Conservation (phyloP, 495 filamentous ascomycete genomes). For the Tetracladium marchalianum region DNA sequence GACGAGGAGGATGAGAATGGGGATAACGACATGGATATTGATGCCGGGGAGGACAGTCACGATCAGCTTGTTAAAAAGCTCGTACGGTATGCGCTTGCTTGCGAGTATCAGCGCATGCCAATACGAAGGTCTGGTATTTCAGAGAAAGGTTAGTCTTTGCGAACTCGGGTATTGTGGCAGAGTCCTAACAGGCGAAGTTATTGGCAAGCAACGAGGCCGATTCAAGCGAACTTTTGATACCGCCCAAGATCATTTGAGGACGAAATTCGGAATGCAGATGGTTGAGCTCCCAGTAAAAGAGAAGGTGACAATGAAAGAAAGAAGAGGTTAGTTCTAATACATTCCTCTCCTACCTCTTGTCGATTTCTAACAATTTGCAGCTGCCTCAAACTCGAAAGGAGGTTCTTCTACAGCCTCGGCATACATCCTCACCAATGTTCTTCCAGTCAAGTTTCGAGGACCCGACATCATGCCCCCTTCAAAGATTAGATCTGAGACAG, state of each 20-base stretch:
- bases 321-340: slow-evolving; percentile 47
- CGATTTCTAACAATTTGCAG: slow-evolving; percentile 1
- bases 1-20: slow-evolving; percentile 22
- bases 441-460: slow-evolving; percentile 55
- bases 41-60: slow-evolving; percentile 25
- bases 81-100: slow-evolving; percentile 78
- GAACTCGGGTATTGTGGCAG: background rate
- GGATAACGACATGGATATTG: slow-evolving; percentile 30
- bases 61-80: slow-evolving; percentile 79
- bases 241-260: slow-evolving; percentile 39
- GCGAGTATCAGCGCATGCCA: slow-evolving; percentile 73
- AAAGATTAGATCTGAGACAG: slow-evolving; percentile 45
- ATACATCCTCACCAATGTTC: slow-evolving; percentile 63
- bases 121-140: slow-evolving; percentile 72
- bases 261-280: slow-evolving; percentile 21
- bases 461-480: slow-evolving; percentile 60
- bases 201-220: slow-evolving; percentile 41
- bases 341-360: slow-evolving; percentile 20
- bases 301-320: slow-evolving; percentile 65
- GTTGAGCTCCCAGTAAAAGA: slow-evolving; percentile 39
- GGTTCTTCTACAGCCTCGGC: slow-evolving; percentile 41
- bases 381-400: slow-evolving; percentile 33
- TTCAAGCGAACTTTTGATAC: slow-evolving; percentile 62
- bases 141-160: slow-evolving; percentile 46
- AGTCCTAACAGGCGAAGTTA: slow-evolving; percentile 29